Evolutionary conservation across 2,329 filamentous ascomycete genomes (phyloP), one percentile per base, ranked within the genome.

Genomic region (Trichoderma sp.): DNA sequence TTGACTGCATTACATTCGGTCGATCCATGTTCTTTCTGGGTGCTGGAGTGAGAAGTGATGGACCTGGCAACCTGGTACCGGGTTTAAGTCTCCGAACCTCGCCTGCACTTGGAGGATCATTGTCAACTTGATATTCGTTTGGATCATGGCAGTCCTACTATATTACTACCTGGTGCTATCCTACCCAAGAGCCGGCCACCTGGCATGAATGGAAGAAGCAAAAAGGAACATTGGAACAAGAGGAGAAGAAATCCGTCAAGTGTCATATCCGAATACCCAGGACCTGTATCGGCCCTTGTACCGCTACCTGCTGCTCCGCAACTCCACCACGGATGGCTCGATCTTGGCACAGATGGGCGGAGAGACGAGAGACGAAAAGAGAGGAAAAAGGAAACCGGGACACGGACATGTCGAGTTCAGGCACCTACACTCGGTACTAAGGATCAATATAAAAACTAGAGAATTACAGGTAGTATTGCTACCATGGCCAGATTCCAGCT

Each of bases 271-370:
- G 67, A 71, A 33, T 71, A 60, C 67, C 50, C 53, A 35, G 31
- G 60, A 63, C 31, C 50, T 27, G 53, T 71, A 41, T 41, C 33
- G 50, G 67, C 31, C 67, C 67, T 71, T 45, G 67, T 71, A 27
- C 69, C 6, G 21, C 71, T 38, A 73, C 45, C 60, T 29, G 31
- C 33, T 62, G 21, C 71, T 73, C 71, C 71, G 41, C 71, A 73
- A 38, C 71, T 65, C 71, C 71, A 73, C 71, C 45, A 18, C 59
- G 41, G 50, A 56, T 64, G 60, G 71, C 71, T 65, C 60, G 41
- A 65, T 64, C 60, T 73, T 73, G 60, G 71, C 71, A 6, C 41
- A 59, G 18, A 59, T 35, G 45, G 41, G 27, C 45, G 65, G 45
- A 68, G 45, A n/a, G 45, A 21, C 45, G 18, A 21, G 45, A 9